Evolutionary conservation across 2,329 filamentous ascomycete species (phyloP), one percentile per base, ranked within the genome.

Genomic region (Epichloe brachyelytri): DNA sequence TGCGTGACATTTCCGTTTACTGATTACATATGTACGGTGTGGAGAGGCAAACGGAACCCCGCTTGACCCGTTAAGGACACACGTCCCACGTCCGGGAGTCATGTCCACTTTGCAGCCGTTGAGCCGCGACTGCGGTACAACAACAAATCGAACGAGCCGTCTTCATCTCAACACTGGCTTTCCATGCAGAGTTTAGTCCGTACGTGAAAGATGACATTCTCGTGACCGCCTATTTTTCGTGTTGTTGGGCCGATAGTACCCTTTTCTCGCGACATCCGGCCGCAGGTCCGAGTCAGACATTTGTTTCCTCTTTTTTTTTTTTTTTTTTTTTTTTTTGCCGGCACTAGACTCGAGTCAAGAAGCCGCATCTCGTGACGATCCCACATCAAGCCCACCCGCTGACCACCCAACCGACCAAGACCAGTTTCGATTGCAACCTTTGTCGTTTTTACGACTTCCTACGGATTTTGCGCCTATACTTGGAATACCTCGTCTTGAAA

Each of bases 321-420:
- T 7, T 26, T 26, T 5, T 11, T 17, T n/a, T 17, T 5, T n/a
- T 26, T 22, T 14, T 17, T 47, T 17, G 22, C 22, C 22, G 6
- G 22, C 4, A 3, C 15, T 17, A 3, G n/a, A 8, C 43, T 22
- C 15, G 4, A 14, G 38, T 17, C 17, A 17, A 17, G n/a, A 8
- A 11, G 17, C 43, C 15, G n/a, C 30, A 40, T 4, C 43, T 26
- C 49, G 49, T 51, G 49, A 51, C 41, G 48, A 50, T 50, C 48
- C 48, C 41, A 30, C 41, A 50, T 46, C 30, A 41, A 43, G 36
- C 36, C 19, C 12, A 37, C 26, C 26, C 8, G 8, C 26, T 3
- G 8, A 30, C 22, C 22, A 26, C 22, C 22, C 22, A 8, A 26
- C 26, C 8, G 8, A 30, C 8, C 26, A 3, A 11, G 26, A 30